Base-by-base conservation (phyloP, 768 basidiomycete species). In the Galerina sulciceps region DNA sequence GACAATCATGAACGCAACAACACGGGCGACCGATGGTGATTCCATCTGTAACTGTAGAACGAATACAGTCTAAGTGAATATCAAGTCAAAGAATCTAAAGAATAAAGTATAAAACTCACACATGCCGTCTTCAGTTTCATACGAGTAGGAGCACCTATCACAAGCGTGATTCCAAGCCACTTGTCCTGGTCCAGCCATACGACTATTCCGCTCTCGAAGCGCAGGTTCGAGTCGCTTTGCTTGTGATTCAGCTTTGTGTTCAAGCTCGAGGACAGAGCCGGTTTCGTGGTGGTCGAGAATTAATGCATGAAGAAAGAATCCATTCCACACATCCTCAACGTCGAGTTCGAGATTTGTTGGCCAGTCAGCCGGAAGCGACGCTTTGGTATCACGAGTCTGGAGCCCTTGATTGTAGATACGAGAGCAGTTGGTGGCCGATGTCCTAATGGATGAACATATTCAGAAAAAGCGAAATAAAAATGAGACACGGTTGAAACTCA, bases 1-100 rank as follows among this genome's bases (percentile, higher is more conserved):
- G 44, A 57, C 75, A 76, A 45, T 72, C 60, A 48, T 69, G 69
- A 13, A 68, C 65, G 11, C 45, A 60, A 59, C 75, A 76, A 48
- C 70, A 70, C 4, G 68, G 68, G 50, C 65, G 67, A 11, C n/a
- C n/a, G n/a, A n/a, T n/a, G n/a, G n/a, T n/a, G n/a, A n/a, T n/a
- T n/a, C n/a, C n/a, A n/a, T n/a, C n/a, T n/a, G n/a, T n/a, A n/a
- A n/a, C n/a, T n/a, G n/a, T n/a, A n/a, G n/a, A n/a, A n/a, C n/a
- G n/a, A n/a, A n/a, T n/a, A n/a, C n/a, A n/a, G n/a, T n/a, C n/a
- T n/a, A n/a, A n/a, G n/a, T n/a, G n/a, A n/a, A n/a, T n/a, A n/a
- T n/a, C n/a, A n/a, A n/a, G n/a, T n/a, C n/a, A n/a, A n/a, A n/a
- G n/a, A n/a, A n/a, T n/a, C n/a, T n/a, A n/a, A n/a, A n/a, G n/a